Evolutionary conservation across 176 grass and related monocot genomes (phyloP).

Genomic region (Triticum monococcum): DNA sequence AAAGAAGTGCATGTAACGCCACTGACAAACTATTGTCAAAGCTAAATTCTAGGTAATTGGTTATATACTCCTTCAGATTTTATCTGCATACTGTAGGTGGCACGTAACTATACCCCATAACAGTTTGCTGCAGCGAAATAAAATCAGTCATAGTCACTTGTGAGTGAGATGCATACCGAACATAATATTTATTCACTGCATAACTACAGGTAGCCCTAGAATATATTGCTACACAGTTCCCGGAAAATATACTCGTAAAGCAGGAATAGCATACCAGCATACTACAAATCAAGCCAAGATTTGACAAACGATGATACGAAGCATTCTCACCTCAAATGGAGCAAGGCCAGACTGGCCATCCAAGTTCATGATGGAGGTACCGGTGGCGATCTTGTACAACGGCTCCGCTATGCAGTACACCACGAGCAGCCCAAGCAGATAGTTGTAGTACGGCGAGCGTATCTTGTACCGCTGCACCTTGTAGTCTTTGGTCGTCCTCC

Average conservation of each 20-base stretch:
- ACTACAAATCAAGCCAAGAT: background rate
- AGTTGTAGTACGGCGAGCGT: conserved; percentile 66
- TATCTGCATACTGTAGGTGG: conserved; percentile 4
- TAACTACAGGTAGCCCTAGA: background rate
- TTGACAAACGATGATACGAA: background rate
- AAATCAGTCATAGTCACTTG: background rate
- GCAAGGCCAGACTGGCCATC: conserved; percentile 71
- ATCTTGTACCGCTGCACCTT: conserved; percentile 69
- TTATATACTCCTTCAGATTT: background rate
- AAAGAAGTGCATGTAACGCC: background rate
- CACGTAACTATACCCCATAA: background rate
- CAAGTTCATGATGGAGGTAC: conserved; percentile 72
- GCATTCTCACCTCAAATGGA: conserved; percentile 77
- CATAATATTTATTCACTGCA: background rate
- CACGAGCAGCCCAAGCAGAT: conserved; percentile 62
- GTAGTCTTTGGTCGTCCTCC: conserved; percentile 72
- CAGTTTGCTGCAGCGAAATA: background rate
- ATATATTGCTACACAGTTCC: background rate
- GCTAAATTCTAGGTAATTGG: background rate
- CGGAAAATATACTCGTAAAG: background rate
- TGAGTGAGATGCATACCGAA: background rate
- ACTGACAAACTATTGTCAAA: background rate
- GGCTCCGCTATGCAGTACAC: conserved; percentile 58
- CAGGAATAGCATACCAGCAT: background rate
- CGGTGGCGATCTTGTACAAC: conserved; percentile 62